These are phyloP conservation scores for Breviolum minutum DNA, from an alignment of 73 alveolate species.

Conservation along the genomic window DNA sequence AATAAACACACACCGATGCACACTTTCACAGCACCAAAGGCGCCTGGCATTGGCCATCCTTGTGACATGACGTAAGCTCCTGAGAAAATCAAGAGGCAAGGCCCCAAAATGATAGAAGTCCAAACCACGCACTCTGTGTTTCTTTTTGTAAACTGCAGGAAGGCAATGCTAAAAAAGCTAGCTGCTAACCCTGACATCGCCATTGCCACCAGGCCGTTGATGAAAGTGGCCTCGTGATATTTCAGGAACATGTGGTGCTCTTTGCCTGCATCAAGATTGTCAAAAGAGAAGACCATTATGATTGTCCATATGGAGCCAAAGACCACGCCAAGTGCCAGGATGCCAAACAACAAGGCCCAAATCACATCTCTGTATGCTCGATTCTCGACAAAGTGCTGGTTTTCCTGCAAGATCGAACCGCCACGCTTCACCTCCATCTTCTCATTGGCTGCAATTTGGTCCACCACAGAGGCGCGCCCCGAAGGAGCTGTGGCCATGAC, in stretches of 20 bases:
- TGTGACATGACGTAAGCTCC: slow-evolving; percentile 23
- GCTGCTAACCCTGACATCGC: background rate
- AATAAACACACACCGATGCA: background rate
- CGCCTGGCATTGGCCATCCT: slow-evolving; percentile 33
- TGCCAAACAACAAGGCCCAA: slow-evolving; percentile 3
- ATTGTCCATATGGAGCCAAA: background rate
- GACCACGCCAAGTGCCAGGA: slow-evolving; percentile 4
- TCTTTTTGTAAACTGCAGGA: slow-evolving; percentile 1
- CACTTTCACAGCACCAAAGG: background rate
- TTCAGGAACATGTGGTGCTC: background rate
- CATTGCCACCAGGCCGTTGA: background rate
- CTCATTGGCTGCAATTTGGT: background rate
- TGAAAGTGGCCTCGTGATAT: background rate
- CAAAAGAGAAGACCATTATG: slow-evolving; percentile 6
- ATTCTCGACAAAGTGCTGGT: background rate
- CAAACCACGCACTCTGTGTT: slow-evolving; percentile 42
- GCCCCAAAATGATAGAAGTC: background rate
- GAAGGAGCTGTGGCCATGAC: slow-evolving; percentile 18
- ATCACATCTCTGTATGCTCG: slow-evolving; percentile 21
- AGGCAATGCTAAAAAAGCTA: background rate
- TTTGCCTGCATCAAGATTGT: background rate
- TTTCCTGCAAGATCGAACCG: slow-evolving; percentile 4
- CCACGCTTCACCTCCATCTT: slow-evolving; percentile 25
- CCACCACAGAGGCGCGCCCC: slow-evolving; percentile 44
- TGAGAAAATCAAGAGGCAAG: background rate